A percentile compares a stretch with the other conserved stretches of the same genome.
Conservation (phyloP, 2,329 filamentous ascomycete species). For the Paracamarosporium sp. region DNA sequence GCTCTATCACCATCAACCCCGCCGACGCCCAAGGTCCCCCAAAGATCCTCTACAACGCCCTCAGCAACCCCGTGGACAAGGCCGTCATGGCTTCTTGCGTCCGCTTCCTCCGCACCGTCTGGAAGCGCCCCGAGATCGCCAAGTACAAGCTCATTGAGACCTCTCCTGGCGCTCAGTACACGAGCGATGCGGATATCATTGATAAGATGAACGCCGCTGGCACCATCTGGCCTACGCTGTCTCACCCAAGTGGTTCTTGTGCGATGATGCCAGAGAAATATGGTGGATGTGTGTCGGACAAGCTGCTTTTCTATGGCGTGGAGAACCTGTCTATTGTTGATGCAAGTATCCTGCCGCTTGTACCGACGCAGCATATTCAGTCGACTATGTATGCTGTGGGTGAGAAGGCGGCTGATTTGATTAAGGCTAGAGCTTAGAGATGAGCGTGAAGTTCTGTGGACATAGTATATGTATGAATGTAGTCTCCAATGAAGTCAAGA, state of each 20-base stretch:
- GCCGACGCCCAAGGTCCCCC: constrained; percentile 33
- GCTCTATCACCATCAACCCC: constrained; percentile 36
- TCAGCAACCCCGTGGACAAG: constrained; percentile 39
- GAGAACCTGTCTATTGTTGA: constrained; percentile 36
- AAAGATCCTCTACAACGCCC: constrained; percentile 34
- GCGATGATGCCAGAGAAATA: constrained; percentile 42
- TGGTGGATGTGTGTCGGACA: constrained; percentile 35
- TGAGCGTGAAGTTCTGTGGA: constrained; percentile 3
- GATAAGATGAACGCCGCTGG: constrained; percentile 20
- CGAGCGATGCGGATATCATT: constrained; percentile 34
- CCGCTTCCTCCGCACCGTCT: constrained; percentile 42
- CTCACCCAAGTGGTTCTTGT: constrained; percentile 35
- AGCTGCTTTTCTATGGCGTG: constrained; percentile 39
- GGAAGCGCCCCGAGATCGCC: constrained; percentile 32
- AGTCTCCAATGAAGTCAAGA: not conserved
- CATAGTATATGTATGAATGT: not conserved
- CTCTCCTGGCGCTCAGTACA: constrained; percentile 33
- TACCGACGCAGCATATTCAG: constrained; percentile 41
- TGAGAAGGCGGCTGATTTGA: constrained; percentile 43
- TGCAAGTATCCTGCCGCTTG: constrained; percentile 40
- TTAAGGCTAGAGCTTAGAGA: constrained; percentile 20
- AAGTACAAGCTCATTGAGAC: constrained; percentile 30
- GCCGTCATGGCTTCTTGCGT: constrained; percentile 41
- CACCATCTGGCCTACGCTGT: constrained; percentile 28
- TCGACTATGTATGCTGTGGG: constrained; percentile 41